Conservation (phyloP, 371 early-diverging fungal species). For the Apophysomyces variabilis region DNA sequence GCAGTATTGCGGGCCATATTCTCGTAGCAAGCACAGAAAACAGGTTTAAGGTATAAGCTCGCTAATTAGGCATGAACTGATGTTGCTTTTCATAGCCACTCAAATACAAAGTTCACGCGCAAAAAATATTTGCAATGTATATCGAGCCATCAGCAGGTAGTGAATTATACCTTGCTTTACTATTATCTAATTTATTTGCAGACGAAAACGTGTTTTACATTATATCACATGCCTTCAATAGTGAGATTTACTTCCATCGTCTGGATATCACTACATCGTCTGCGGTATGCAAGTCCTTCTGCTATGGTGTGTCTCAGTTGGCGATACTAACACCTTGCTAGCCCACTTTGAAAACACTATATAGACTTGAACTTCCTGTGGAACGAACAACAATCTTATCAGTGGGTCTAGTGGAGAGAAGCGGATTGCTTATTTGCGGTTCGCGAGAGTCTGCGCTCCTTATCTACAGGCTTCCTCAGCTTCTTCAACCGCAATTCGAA, state of each 20-base stretch:
- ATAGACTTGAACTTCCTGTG: conserved; percentile 50
- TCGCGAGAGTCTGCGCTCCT: conserved; percentile 65
- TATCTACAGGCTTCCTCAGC: conserved; percentile 49
- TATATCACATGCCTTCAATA: conserved; percentile 48
- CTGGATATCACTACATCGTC: conserved; percentile 28
- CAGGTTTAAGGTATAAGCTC: conserved; percentile 44
- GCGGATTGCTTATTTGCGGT: conserved; percentile 60
- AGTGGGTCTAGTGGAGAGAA: conserved; percentile 42
- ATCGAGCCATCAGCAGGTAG: conserved; percentile 42
- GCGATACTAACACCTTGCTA: conserved; percentile 3
- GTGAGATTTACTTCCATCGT: conserved; percentile 42
- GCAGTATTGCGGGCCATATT: conserved; percentile 62
- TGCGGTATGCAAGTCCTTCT: conserved; percentile 21
- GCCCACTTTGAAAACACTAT: conserved; percentile 45
- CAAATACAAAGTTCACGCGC: conserved; percentile 44
- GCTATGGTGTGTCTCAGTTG: not conserved
- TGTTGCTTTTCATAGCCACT: conserved; percentile 32
- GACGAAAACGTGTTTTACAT: conserved; percentile 45
- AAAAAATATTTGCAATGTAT: conserved; percentile 58
- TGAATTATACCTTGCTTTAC: not conserved
- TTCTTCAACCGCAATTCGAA: conserved; percentile 5
- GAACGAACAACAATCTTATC: conserved; percentile 56
- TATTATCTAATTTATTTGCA: conserved; percentile 16
- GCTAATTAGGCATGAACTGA: not conserved
- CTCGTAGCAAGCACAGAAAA: conserved; percentile 51